Percentiles rank a stretch among this genome's conserved stretches.
These are phyloP conservation scores for Tephrocybe sp. DNA, from an alignment of 768 basidiomycete species.

Conservation along the genomic window DNA sequence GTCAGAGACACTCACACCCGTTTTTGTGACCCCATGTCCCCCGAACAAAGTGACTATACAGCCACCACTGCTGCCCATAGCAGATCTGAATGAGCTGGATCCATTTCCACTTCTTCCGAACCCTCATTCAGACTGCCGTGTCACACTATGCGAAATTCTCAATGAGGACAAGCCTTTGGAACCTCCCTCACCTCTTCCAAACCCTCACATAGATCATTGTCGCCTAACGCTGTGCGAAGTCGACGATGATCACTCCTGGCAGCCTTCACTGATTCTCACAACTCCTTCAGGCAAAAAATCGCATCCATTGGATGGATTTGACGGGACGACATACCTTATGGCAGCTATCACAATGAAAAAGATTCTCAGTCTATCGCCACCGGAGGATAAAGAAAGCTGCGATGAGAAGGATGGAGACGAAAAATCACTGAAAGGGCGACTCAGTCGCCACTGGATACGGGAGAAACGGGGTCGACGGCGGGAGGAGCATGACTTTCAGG, in stretches of 20 bases:
- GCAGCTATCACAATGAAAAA: neutral
- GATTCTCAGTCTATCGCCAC: neutral
- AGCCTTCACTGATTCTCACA: neutral
- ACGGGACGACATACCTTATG: neutral
- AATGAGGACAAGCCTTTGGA: neutral
- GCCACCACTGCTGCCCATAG: too few species aligned
- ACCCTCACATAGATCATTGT: neutral
- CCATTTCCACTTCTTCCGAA: neutral
- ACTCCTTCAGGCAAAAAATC: neutral
- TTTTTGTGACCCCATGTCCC: neutral
- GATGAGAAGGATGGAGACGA: constrained; percentile 15
- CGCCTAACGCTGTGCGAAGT: too few species aligned
- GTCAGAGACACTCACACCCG: neutral
- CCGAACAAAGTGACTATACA: neutral
- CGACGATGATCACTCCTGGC: neutral
- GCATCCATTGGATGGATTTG: neutral
- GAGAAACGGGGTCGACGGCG: constrained; percentile 36
- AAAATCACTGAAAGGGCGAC: constrained; percentile 25
- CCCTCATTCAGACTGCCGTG: neutral
- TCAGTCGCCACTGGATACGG: constrained; percentile 29
- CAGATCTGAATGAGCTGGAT: neutral
- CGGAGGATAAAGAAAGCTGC: constrained; percentile 11
- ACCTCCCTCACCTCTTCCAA: neutral
- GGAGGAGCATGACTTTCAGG: constrained; percentile 32
- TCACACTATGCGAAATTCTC: neutral